Conservation (phyloP, 805 yeast species). For the Ogataea nakhonphanomensis region DNA sequence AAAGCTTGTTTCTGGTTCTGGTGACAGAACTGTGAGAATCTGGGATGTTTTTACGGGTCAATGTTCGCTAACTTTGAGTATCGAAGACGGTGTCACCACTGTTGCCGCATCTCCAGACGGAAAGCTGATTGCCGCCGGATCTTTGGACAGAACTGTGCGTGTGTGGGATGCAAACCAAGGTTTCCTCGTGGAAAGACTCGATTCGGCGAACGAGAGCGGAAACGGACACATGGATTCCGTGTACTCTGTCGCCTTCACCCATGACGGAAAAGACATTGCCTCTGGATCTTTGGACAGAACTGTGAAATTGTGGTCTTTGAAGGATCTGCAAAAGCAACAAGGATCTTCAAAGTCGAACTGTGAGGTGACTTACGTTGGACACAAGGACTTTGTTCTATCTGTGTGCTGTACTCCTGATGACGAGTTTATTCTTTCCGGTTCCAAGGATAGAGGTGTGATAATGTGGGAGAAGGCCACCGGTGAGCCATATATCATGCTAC, state of each 20-base stretch:
- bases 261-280: slow-evolving; percentile 86
- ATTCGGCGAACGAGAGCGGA: slow-evolving; percentile 80
- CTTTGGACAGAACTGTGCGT: slow-evolving; percentile 90
- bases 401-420: slow-evolving; percentile 94
- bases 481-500: slow-evolving; percentile 90
- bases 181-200: slow-evolving; percentile 85
- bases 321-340: slow-evolving; percentile 48
- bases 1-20: slow-evolving; percentile 90
- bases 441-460: slow-evolving; percentile 94
- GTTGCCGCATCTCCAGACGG: slow-evolving; percentile 98
- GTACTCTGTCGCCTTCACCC: slow-evolving; percentile 89
- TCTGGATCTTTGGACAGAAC: slow-evolving; percentile 95
- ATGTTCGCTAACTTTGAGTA: slow-evolving; percentile 81
- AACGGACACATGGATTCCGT: slow-evolving; percentile 97
- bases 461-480: slow-evolving; percentile 95
- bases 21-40: slow-evolving; percentile 92
- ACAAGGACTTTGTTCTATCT: slow-evolving; percentile 90
- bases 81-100: slow-evolving; percentile 97
- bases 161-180: slow-evolving; percentile 97
- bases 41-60: slow-evolving; percentile 93
- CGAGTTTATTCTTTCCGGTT: slow-evolving; percentile 87
- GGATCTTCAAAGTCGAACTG: slow-evolving; percentile 55
- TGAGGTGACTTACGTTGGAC: slow-evolving; percentile 92
- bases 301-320: slow-evolving; percentile 92
- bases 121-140: slow-evolving; percentile 90